Conservation (phyloP, 2,329 filamentous ascomycete species). For the Hypocreales sp. region DNA sequence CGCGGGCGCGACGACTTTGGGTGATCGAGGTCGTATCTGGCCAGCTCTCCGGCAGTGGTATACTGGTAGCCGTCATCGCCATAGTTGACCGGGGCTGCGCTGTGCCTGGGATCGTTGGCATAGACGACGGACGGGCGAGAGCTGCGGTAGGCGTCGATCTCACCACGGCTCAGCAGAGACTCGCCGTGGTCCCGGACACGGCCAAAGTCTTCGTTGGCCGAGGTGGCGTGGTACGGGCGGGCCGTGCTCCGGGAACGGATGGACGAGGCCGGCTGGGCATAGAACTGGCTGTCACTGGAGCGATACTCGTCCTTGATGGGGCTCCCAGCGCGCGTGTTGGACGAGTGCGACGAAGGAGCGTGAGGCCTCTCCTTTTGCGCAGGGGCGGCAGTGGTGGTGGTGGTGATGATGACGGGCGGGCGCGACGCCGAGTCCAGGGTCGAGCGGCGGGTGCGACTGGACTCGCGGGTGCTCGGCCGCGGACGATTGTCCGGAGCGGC, state of each 20-base stretch:
- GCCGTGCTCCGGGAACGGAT: constrained; percentile 33
- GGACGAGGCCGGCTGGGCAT: constrained; percentile 42
- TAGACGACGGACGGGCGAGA: constrained; percentile 30
- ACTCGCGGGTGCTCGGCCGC: constrained; percentile 30
- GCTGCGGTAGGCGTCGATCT: constrained; percentile 30
- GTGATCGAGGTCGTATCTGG: constrained; percentile 44
- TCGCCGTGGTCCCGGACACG: constrained; percentile 35
- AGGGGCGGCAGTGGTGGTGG: constrained; percentile 10
- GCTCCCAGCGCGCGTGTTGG: constrained; percentile 22
- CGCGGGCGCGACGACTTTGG: constrained; percentile 22
- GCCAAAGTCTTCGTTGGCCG: constrained; percentile 35
- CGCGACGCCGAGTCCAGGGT: constrained; percentile 33
- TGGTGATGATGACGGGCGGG: constrained; percentile 42
- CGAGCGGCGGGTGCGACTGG: constrained; percentile 31
- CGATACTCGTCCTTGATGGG: constrained; percentile 36
- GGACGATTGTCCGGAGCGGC: constrained; percentile 36
- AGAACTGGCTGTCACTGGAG: constrained; percentile 34
- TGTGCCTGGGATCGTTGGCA: constrained; percentile 25
- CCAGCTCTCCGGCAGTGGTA: constrained; percentile 46
- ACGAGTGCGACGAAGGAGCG: constrained; percentile 21
- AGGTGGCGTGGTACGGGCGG: constrained; percentile 29
- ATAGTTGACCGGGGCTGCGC: constrained; percentile 31
- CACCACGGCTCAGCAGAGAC: constrained; percentile 20
- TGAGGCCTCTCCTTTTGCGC: constrained; percentile 26
- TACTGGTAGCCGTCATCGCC: constrained; percentile 47